Percentiles rank a stretch among this genome's conserved stretches.
These are phyloP conservation scores for Cladosporium sp. DNA, from an alignment of 2,329 filamentous ascomycete species.

Conservation along the genomic window DNA sequence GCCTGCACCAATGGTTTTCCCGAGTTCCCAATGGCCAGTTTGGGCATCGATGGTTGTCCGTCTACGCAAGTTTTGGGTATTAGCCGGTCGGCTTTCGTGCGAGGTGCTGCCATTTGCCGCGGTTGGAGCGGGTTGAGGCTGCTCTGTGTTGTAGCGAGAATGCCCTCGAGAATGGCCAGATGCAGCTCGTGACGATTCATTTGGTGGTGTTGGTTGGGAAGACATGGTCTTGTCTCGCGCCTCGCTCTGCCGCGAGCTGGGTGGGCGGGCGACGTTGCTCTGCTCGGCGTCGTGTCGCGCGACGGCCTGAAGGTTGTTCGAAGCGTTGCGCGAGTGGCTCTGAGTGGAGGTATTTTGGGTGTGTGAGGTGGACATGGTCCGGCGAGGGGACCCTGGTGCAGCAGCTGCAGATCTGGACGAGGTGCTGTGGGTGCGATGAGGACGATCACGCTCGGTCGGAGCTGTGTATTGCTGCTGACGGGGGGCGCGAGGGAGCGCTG, in stretches of 20 bases:
- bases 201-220: constrained; percentile 37
- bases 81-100: constrained; percentile 20
- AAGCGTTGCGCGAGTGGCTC: constrained; percentile 35
- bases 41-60: constrained; percentile 83
- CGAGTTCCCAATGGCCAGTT: constrained; percentile 88
- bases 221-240: constrained; percentile 53
- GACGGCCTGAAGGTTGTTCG: constrained; percentile 48
- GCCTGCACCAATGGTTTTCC: constrained; percentile 93
- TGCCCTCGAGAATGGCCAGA: constrained; percentile 34
- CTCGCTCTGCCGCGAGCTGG: constrained; percentile 54
- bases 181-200: constrained; percentile 50
- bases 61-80: constrained; percentile 42
- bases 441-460: constrained; percentile 45
- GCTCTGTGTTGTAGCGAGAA: constrained; percentile 42
- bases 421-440: constrained; percentile 36
- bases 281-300: constrained; percentile 70
- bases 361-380: constrained; percentile 34
- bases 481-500: constrained; percentile 46
- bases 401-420: constrained; percentile 25
- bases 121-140: constrained; percentile 26
- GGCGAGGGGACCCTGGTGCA: constrained; percentile 30
- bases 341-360: constrained; percentile 17
- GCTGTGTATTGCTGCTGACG: constrained; percentile 42
- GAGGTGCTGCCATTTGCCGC: constrained; percentile 23
- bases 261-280: constrained; percentile 57